phyloP scores from a whole-genome alignment of 1,284 basidiomycete genomes.

The Leccinum pachyderme region DNA sequence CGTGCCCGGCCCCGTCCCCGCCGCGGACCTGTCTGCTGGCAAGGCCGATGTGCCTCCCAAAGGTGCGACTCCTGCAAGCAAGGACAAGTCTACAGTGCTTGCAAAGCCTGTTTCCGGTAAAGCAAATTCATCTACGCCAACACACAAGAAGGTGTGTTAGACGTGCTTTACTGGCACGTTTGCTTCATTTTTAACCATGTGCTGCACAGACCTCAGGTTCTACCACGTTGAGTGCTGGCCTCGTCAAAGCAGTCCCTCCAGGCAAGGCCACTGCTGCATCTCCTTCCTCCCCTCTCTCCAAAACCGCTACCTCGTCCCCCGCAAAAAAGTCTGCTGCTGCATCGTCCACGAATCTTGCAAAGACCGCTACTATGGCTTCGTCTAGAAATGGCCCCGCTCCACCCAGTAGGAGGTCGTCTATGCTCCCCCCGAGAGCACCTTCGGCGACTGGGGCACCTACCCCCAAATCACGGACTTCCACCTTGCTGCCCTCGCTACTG shows the following conservation, averaged over 20 bases:
- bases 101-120: constrained; percentile 24
- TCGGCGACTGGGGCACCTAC: constrained; percentile 29
- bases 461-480: constrained; percentile 33
- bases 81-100: constrained; percentile 35
- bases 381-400: constrained; percentile 34
- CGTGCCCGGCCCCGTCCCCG: constrained; percentile 12
- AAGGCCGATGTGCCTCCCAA: constrained; percentile 26
- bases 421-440: constrained; percentile 40
- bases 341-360: constrained; percentile 39
- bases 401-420: constrained; percentile 46
- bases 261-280: constrained; percentile 40
- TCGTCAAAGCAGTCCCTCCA: constrained; percentile 49
- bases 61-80: constrained; percentile 37
- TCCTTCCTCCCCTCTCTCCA: constrained; percentile 35
- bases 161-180: constrained; percentile 21
- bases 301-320: constrained; percentile 38
- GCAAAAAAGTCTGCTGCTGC: constrained; percentile 51
- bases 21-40: constrained; percentile 21
- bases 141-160: constrained; percentile 62
- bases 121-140: constrained; percentile 45
- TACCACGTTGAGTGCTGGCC: constrained; percentile 63
- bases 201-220: constrained; percentile 58
- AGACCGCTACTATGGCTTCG: constrained; percentile 41
- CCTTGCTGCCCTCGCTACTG: constrained; percentile 35
- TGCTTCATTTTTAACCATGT: constrained; percentile 29